Conservation (phyloP, 2,329 filamentous ascomycete genomes). For the Xylaria sp. region DNA sequence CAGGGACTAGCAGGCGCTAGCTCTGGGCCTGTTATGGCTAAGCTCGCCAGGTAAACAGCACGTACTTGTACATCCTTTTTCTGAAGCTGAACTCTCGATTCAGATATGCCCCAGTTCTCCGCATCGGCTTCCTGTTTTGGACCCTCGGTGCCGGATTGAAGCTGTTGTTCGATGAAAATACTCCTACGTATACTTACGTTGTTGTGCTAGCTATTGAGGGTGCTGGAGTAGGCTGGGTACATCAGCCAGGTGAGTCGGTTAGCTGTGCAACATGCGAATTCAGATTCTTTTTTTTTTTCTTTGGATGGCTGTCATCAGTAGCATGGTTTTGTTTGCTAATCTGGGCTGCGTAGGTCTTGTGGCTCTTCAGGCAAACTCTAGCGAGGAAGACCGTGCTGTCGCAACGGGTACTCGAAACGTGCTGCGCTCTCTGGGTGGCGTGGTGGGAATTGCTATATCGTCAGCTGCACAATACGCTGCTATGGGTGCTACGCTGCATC, state of each 20-base stretch:
- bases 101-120: neutral
- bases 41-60: neutral
- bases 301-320: neutral
- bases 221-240: neutral
- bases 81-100: neutral
- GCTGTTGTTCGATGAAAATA: neutral
- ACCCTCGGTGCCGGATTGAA: neutral
- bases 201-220: neutral
- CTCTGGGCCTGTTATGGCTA: neutral
- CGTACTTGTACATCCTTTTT: neutral
- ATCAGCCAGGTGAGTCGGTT: neutral
- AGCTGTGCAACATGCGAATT: neutral
- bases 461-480: neutral
- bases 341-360: neutral
- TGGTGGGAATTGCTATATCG: neutral
- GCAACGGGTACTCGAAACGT: constrained; percentile 1
- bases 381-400: neutral
- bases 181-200: neutral
- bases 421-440: neutral
- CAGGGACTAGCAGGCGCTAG: neutral
- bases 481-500: neutral
- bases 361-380: constrained; percentile 2
- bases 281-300: too few relatives aligned
- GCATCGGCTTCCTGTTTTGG: neutral
- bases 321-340: neutral